Evolutionary conservation across 306 rosid genomes (phyloP).

Genomic region (apple (Malus domestica)): ASM211411v1 NC_041793.1:32266501-32267000

Average conservation of each 20-base stretch:
- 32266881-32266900: slow-evolving; percentile 88
- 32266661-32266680: neutral
- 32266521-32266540: neutral
- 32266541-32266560: neutral
- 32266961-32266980: slow-evolving; percentile 5
- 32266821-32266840: neutral
- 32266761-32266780: neutral
- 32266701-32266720: neutral
- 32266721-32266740: neutral
- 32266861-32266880: slow-evolving; percentile 39
- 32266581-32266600: neutral
- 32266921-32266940: slow-evolving; percentile 95
- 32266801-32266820: neutral
- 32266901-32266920: slow-evolving; percentile 99
- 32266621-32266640: neutral
- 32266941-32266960: slow-evolving; percentile 90
- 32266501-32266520: neutral
- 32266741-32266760: neutral
- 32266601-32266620: neutral
- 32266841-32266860: neutral
- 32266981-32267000: neutral
- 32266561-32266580: neutral
- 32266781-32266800: neutral
- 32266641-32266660: neutral
- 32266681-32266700: neutral